A percentile compares a stretch with the other conserved stretches of the same genome.
Conservation (phyloP, 1,284 basidiomycete species). For the Cryptococcus sp. region DNA sequence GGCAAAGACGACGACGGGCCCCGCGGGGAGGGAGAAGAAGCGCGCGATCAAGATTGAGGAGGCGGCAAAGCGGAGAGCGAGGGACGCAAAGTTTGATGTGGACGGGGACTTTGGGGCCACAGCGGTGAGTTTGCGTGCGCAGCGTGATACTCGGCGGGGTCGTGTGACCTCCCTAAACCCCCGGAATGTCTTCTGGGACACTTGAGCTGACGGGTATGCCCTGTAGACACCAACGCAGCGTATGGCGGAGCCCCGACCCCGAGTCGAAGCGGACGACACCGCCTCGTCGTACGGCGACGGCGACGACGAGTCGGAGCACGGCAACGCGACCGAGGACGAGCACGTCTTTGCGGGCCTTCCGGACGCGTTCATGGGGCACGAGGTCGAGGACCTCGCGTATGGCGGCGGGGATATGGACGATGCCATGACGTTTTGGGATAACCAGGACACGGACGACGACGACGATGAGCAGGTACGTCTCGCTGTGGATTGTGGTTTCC, state of each 20-base stretch:
- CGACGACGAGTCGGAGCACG: constrained; percentile 43
- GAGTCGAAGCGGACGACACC: constrained; percentile 32
- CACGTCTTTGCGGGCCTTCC: constrained; percentile 28
- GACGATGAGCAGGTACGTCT: constrained; percentile 37
- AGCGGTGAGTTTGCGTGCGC: constrained; percentile 3
- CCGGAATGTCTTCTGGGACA: background rate
- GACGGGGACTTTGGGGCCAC: constrained; percentile 10
- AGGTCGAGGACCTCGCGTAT: constrained; percentile 46
- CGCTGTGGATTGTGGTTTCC: background rate
- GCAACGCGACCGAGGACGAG: constrained; percentile 34
- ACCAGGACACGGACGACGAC: constrained; percentile 25
- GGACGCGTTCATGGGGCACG: constrained; percentile 42
- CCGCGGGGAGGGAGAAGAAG: constrained; percentile 37
- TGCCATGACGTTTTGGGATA: constrained; percentile 11
- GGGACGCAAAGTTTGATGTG: constrained; percentile 42
- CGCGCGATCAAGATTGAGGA: constrained; percentile 38
- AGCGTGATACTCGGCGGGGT: too few species aligned
- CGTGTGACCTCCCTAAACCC: background rate
- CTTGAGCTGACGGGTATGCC: background rate
- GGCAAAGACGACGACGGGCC: constrained; percentile 21
- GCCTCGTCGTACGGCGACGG: constrained; percentile 38
- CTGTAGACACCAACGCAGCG: constrained; percentile 17
- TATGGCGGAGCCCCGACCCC: constrained; percentile 5
- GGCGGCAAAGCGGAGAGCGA: constrained; percentile 34
- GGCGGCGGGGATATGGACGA: constrained; percentile 36